Evolutionary conservation across 495 filamentous ascomycete species (phyloP), one percentile per base, ranked within the genome.

Genomic region (Hypoxylon lenormandii): DNA sequence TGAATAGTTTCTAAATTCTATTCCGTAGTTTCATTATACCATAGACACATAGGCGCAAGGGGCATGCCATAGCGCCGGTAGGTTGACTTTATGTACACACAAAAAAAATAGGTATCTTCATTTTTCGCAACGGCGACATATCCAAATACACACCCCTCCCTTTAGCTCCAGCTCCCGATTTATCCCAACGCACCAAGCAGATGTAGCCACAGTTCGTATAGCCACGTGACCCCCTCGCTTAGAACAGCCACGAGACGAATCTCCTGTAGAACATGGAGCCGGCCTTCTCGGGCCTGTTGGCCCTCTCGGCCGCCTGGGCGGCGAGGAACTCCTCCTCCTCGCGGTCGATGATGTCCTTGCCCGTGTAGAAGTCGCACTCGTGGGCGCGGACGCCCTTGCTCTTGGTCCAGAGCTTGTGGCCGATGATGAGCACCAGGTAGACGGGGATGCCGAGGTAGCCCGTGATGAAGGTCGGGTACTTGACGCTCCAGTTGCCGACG

Each of bases 401-500:
- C 65, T 81, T 80, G 46, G 80, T 86, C 42, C 77, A 51, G 49
- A 88, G 40, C 80, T 93, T 94, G 77, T 91, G 91, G 0, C 90
- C 90, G 48, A 87, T 80, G 74, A 92, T 86, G 72, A 92, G 81
- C 52, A 86, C 82, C 2, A 96, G 69, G 71, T 92, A 96, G 12
- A 94, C 79, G 4, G 90, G 90, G 71, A 96, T 94, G 30, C 91
- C 92, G 4, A 93, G 85, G 70, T 95, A 94, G 4, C 87, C 87
- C 0, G 91, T 94, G 76, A 96, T 85, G 77, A 95, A 95, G 69
- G 86, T 90, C 77, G 88, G 88, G 74, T 89, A 88, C 42, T 84
- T 81, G 10, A 86, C 84, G 54, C 84, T 87, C 38, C 76, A 82
- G 38, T 80, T 79, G 18, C 79, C 80, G 4, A 83, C 78, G 76